These are phyloP conservation scores for Cicer judaicum DNA, from an alignment of 306 rosid species.

Conservation along the genomic window DNA sequence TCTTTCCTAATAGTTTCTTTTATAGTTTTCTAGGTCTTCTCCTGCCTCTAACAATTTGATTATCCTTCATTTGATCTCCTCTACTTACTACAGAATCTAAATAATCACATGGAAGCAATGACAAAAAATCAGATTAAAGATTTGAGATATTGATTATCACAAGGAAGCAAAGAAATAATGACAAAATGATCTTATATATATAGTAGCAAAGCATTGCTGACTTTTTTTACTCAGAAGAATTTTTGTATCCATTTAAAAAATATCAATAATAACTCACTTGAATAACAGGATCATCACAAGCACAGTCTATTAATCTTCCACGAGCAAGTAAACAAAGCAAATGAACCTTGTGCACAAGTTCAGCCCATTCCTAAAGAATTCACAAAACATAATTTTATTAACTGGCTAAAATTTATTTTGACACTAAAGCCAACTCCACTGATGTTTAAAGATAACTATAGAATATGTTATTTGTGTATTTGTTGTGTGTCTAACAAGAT, in stretches of 20 bases:
- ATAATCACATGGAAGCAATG: no score
- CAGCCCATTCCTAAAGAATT: constrained; percentile 70
- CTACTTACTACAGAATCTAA: no score
- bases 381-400: constrained; percentile 15
- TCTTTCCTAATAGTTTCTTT: no score
- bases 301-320: constrained; percentile 81
- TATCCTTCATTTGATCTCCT: no score
- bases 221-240: constrained; percentile 10
- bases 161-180: constrained; percentile 23
- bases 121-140: constrained; percentile 9
- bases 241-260: constrained; percentile 23
- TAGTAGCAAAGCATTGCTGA: constrained; percentile 16
- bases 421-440: constrained; percentile 41
- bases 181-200: constrained; percentile 13
- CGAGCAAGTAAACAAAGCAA: constrained; percentile 93
- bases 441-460: not conserved
- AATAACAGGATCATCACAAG: constrained; percentile 84
- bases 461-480: no score
- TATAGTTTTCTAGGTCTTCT: no score
- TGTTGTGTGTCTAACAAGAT: no score
- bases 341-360: constrained; percentile 88
- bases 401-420: constrained; percentile 40
- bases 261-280: constrained; percentile 60
- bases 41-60: no score
- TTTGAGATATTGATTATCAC: constrained; percentile 15